Evolutionary conservation across 495 filamentous ascomycete genomes (phyloP), one percentile per base, ranked within the genome.

Genomic region (Parmelia sp.): DNA sequence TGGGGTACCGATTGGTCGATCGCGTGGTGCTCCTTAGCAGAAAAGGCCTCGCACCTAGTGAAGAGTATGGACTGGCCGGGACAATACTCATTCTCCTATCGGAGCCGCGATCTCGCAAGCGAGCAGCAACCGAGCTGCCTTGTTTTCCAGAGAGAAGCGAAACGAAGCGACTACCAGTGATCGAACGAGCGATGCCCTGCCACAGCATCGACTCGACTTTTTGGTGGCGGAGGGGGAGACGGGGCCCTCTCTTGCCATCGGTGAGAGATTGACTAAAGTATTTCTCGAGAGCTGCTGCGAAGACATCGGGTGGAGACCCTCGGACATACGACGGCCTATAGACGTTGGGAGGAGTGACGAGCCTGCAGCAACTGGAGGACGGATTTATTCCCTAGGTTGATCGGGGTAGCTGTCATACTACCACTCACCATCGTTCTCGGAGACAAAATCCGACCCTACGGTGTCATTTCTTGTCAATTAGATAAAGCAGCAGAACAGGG

Each of bases 401-500:
- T 60, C 36, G 23, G 21, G 36, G 58, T 39, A 60, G 58, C 11
- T 29, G 58, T 60, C 39, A 60, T 45, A 44, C 58, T 60, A 39
- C 58, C 25, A 60, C 37, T 60, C 39, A 60, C 39, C 39, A 29
- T 15, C 58, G 58, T 45, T 45, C 39, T 29, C 23, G 58, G 39
- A 45, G 58, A 42, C 36, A 45, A 60, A 60, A 27, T 60, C 58
- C 58, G 58, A 60, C 58, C 58, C 58, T 60, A 45, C 19, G 58
- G 29, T 42, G 27, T 29, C 37, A 45, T 29, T 60, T n/a, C 23
- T 44, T 15, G 29, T 60, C 58, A 60, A 58, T n/a, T 58, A 35
- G 56, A n/a, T 45, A 23, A 45, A 39, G 23, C 29, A 19, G 39
- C 39, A 42, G 27, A 60, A 15, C 33, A 60, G 58, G 58, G 58